Base-by-base conservation (phyloP, 441 rosid species). In the Viola pubescens region DNA sequence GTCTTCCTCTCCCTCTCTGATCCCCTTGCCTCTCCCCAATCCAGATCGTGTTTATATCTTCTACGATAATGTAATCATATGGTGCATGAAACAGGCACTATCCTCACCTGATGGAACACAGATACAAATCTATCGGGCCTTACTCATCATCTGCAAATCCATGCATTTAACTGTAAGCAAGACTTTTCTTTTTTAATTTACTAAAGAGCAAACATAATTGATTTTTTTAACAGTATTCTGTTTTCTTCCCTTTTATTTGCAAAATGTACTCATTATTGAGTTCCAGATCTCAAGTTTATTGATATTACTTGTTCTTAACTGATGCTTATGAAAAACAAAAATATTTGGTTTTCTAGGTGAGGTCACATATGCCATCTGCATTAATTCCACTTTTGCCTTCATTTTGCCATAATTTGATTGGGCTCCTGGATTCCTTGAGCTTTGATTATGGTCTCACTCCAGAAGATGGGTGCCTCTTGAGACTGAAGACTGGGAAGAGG, bases 321-420 rank as follows among this genome's bases (percentile, higher is more conserved):
- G 34, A 26, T 26, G 2, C 34, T 26, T 26, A 26, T 26, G 34
- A 26, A 26, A 26, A 26, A 26, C 34, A 26, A 26, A 26, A 26
- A 26, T 26, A 26, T 26, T 26, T 26, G 34, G 34, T 71, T 63
- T 73, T 79, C 52, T 62, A 89, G 97, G 86, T 85, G 75, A 85
- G 80, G 69, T 87, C 95, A 9, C 85, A 87, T 63, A 82, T 89
- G 97, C 88, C 95, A 38, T 81, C 85, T 66, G 75, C 81, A 61
- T 62, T 89, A 65, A 73, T 78, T 67, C 82, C 89, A 61, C 75
- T 70, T 50, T 56, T 89, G 63, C 75, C 87, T 64, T 70, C 84
- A 41, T 48, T 89, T 65, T 82, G 81, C 74, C 71, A 47, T 37
- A 75, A 75, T 77, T 77, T 87, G 79, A 77, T 75, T 60, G 61